A percentile compares a stretch with the other conserved stretches of the same genome.
Conservation (phyloP, 2,329 filamentous ascomycete species). For the Monosporascus sp. region DNA sequence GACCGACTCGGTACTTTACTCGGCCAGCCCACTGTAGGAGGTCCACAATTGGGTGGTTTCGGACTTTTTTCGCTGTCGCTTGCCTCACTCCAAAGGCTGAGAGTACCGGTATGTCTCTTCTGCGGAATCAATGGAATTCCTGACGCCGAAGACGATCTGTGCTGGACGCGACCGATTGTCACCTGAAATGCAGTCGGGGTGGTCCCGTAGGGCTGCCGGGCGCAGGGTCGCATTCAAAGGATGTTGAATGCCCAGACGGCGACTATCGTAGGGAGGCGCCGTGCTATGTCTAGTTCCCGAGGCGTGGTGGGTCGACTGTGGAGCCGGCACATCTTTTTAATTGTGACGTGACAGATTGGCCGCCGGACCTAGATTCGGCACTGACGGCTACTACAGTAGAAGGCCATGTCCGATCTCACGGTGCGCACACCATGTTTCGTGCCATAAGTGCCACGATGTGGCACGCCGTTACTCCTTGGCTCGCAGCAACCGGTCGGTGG, state of each 20-base stretch:
- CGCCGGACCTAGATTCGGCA: background rate
- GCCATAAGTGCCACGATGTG: background rate
- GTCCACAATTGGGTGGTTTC: conserved; percentile 1
- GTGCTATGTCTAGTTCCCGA: background rate
- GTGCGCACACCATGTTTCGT: background rate
- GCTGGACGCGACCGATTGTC: too few species aligned
- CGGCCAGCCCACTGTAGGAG: conserved; percentile 3
- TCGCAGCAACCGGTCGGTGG: background rate
- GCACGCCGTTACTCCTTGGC: background rate
- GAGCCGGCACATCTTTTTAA: background rate
- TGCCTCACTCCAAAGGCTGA: background rate
- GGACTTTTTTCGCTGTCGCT: background rate
- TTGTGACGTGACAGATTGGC: background rate
- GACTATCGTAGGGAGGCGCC: background rate
- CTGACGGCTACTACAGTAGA: background rate
- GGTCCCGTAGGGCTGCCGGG: too few species aligned
- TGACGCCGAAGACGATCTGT: too few species aligned
- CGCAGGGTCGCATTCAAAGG: background rate
- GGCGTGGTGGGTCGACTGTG: background rate
- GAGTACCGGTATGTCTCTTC: too few species aligned
- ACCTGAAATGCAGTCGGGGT: too few species aligned
- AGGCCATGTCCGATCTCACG: background rate
- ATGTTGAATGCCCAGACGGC: background rate
- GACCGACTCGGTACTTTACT: conserved; percentile 9
- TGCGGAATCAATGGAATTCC: too few species aligned